Evolutionary conservation across 1,139 yeast genomes (phyloP).

Genomic region (Taphrina communis): DNA sequence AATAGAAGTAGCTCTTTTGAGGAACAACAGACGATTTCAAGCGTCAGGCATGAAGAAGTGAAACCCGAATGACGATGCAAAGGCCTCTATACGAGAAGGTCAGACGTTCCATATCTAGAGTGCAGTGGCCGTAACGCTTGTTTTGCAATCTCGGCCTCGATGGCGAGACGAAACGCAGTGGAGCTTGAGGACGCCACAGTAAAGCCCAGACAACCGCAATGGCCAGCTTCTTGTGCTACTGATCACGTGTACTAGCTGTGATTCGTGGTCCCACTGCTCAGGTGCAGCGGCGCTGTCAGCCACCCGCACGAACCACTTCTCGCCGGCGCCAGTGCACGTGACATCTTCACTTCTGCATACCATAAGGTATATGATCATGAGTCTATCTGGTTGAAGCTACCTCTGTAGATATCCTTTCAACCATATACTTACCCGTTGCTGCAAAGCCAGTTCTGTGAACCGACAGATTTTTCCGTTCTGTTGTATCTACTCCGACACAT

Average conservation of each 20-base stretch:
- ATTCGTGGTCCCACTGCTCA: background rate
- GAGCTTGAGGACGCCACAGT: background rate
- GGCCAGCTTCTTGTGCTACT: background rate
- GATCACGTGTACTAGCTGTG: background rate
- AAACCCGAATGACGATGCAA: background rate
- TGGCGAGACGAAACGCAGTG: slow-evolving; percentile 1
- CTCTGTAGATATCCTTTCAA: too few relatives aligned
- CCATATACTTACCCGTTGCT: too few relatives aligned
- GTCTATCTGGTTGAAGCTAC: too few relatives aligned
- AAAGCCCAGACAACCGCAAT: background rate
- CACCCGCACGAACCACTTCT: too few relatives aligned
- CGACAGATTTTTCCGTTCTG: too few relatives aligned
- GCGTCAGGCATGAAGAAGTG: background rate
- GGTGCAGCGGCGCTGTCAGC: too few relatives aligned
- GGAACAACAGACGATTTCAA: background rate
- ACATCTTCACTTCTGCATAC: too few relatives aligned
- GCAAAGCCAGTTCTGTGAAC: too few relatives aligned
- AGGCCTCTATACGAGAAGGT: background rate
- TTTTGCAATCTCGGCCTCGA: background rate
- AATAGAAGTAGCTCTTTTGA: background rate
- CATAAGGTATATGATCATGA: too few relatives aligned
- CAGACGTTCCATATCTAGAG: too few relatives aligned
- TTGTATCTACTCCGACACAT: too few relatives aligned
- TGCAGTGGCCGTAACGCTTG: background rate
- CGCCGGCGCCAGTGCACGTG: too few relatives aligned